Evolutionary conservation across 2,329 filamentous ascomycete genomes (phyloP), one percentile per base, ranked within the genome.

Genomic region (Claviceps capensis): DNA sequence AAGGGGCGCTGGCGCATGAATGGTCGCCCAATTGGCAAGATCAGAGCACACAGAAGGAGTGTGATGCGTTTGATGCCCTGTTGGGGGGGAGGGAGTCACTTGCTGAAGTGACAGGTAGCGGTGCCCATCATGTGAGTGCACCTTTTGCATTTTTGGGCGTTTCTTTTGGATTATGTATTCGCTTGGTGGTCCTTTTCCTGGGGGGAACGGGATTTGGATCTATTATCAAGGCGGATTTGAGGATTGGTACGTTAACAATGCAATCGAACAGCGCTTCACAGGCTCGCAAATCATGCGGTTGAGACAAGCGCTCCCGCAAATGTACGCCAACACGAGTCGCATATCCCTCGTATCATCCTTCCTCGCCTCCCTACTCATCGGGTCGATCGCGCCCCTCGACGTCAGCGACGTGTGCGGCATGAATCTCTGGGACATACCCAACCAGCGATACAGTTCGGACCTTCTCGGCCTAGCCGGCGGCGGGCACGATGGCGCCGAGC

Each of bases 1-100:
- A 72, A 9, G 72, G 69, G 3, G 86, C 85, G 0, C 87, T 97
- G 63, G 86, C 89, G 16, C 85, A 94, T 66, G 83, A 86, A 4
- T 90, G 83, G 70, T 89, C 88, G 58, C 93, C 93, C 7, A 98
- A 97, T 67, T 98, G 93, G 93, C 93, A 97, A 70, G 93, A 98
- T 67, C 85, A 90, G 55, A 95, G 89, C 69, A 97, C 93, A 2
- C 89, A 96, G 71, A 76, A 76, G 58, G 87, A 98, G 70, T 96
- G 90, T 64, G 89, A 96, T 65, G 76, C 79, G 56, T 97, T 97
- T 63, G 90, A 97, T 66, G 76, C 72, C 5, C 72, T 74, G 50
- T 70, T 96, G 7, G 86, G 86, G 1, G 74, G 74, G 6, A 73
- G 79, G 2, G 76, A 84, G 61, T 75, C 76, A 56, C 70, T 98